Evolutionary conservation across 2,329 filamentous ascomycete species (phyloP), one percentile per base, ranked within the genome.

Genomic region (Monascus ruber): DNA sequence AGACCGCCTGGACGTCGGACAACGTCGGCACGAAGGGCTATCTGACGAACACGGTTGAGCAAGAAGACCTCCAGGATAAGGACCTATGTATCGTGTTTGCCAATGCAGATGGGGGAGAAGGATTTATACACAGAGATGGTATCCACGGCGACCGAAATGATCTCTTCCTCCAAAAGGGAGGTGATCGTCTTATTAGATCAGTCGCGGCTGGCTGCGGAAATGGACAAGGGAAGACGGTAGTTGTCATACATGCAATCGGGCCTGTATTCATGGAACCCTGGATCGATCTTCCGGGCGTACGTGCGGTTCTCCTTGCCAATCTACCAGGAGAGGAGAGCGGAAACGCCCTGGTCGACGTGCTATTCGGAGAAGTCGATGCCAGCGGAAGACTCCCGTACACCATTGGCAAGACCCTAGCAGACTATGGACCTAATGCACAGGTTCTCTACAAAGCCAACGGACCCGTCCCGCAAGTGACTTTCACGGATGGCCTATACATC

Each of bases 311-410:
- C 2, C 73, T 91, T 39, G 85, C 85, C n/a, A 84, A 94, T 51
- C 69, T 94, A 1, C 88, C 88, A 0, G 86, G 87, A 1, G 79
- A 94, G 55, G 87, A 94, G 58, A 87, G 83, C 33, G 88, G 88
- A 6, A 81, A 84, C 44, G 85, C 87, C 0, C 70, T 95, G 5
- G 76, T 77, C 1, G 84, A 93, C 48, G 72, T 94, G 1, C 66
- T 94, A 1, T 85, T 89, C 42, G 88, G 87, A 5, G 73, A 81
- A 24, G 71, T 79, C 10, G 89, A 86, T 50, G 80, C 81, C 0
- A 85, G 77, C 37, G 87, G 88, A n/a, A 81, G 83, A 40, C 67
- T 95, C 1, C 88, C 88, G 0, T 95, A 93, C 62, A 94, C 86
- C 0, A 82, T 94, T 37, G 86, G 83, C 5, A 83, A 80, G 55